phyloP scores from a whole-genome alignment of 1,284 basidiomycete genomes.

The Calocybe gambosa region DNA sequence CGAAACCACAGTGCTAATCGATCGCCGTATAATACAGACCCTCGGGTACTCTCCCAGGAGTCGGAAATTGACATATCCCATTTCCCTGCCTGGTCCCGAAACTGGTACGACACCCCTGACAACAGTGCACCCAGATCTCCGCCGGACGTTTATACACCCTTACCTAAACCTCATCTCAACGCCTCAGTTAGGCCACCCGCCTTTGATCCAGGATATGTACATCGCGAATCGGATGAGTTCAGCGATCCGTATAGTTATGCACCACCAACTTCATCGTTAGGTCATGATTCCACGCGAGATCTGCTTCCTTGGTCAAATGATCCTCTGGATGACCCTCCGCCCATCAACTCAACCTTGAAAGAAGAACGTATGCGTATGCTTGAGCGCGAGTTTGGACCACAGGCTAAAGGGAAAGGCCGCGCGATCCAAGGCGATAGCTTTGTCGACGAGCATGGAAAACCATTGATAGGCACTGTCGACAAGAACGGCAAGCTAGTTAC shows the following conservation, averaged over 20 bases:
- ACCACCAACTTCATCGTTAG: slow-evolving; percentile 25
- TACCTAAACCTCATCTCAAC: slow-evolving; percentile 27
- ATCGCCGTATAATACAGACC: slow-evolving; percentile 16
- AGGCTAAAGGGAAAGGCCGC: slow-evolving; percentile 26
- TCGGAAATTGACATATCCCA: slow-evolving; percentile 51
- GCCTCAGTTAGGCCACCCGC: slow-evolving; percentile 23
- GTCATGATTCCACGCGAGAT: slow-evolving; percentile 33
- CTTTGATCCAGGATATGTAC: slow-evolving; percentile 35
- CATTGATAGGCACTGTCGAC: slow-evolving; percentile 52
- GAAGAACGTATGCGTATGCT: slow-evolving; percentile 66
- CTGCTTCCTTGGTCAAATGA: slow-evolving; percentile 44
- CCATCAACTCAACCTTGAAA: slow-evolving; percentile 46
- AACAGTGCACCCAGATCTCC: slow-evolving; percentile 18
- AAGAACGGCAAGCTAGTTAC: slow-evolving; percentile 52
- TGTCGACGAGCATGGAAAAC: slow-evolving; percentile 39
- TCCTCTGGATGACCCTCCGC: slow-evolving; percentile 31
- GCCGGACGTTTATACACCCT: slow-evolving; percentile 30
- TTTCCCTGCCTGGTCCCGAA: slow-evolving; percentile 56
- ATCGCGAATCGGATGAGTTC: slow-evolving; percentile 16
- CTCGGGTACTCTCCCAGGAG: slow-evolving; percentile 20
- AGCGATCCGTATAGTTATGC: slow-evolving; percentile 19
- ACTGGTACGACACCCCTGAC: slow-evolving; percentile 42
- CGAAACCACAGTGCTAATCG: slow-evolving; percentile 18
- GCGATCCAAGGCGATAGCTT: slow-evolving; percentile 20
- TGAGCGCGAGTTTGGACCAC: slow-evolving; percentile 52